Evolutionary conservation across 441 rosid genomes (phyloP).

Genomic region (Viola pubescens): DNA sequence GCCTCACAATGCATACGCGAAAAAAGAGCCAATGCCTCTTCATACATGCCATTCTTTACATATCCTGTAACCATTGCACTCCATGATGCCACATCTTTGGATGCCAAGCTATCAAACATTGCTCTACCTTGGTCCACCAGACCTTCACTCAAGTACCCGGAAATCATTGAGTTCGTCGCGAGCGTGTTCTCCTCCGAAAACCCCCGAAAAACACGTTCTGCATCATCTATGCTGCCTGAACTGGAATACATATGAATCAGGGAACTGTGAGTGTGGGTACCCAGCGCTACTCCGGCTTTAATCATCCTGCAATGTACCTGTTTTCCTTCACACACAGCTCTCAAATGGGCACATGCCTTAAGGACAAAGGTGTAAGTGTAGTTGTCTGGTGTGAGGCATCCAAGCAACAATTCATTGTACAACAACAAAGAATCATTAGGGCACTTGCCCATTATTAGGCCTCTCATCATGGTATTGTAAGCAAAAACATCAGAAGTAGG

Average conservation of each 20-base stretch:
- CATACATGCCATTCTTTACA: slow-evolving; percentile 13
- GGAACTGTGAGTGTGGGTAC: slow-evolving; percentile 10
- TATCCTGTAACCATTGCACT: slow-evolving; percentile 10
- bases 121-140: slow-evolving; percentile 7
- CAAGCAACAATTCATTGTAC: not conserved
- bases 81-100: slow-evolving; percentile 11
- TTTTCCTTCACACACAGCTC: slow-evolving; percentile 9
- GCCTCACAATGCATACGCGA: slow-evolving; percentile 4
- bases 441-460: slow-evolving; percentile 2
- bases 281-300: slow-evolving; percentile 5
- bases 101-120: slow-evolving; percentile 7
- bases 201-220: slow-evolving; percentile 8
- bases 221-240: slow-evolving; percentile 4
- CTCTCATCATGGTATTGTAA: slow-evolving; percentile 13
- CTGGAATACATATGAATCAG: slow-evolving; percentile 7
- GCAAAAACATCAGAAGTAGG: slow-evolving; percentile 6
- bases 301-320: slow-evolving; percentile 14
- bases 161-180: slow-evolving; percentile 7
- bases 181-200: slow-evolving; percentile 8
- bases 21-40: slow-evolving; percentile 13
- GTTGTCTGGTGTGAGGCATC: slow-evolving; percentile 10
- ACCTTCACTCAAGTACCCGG: slow-evolving; percentile 10
- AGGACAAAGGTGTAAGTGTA: slow-evolving; percentile 11
- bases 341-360: slow-evolving; percentile 7
- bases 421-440: slow-evolving; percentile 1